phyloP scores from a whole-genome alignment of 208 protist species.

The Naegleria lovaniensis region DNA sequence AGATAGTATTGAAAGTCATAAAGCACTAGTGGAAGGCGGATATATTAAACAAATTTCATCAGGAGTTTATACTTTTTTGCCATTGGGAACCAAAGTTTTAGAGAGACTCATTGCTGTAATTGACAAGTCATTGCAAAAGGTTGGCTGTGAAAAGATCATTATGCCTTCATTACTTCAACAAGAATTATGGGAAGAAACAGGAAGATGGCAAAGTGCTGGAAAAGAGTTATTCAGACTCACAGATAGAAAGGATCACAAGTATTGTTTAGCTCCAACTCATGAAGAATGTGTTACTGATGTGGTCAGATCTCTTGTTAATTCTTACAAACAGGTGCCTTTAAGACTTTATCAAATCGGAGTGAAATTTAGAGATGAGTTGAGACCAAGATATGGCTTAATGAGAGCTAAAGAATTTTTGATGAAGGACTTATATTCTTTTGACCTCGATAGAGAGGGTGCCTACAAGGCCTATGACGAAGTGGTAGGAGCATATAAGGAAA shows the following conservation, averaged over 20 bases:
- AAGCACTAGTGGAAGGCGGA: not conserved
- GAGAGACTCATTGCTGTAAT: conserved; percentile 19
- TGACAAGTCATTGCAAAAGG: conserved; percentile 19
- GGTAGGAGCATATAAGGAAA: not conserved
- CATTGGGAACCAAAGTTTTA: conserved; percentile 24
- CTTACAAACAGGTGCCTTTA: not conserved
- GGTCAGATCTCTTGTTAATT: not conserved
- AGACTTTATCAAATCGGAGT: conserved; percentile 25
- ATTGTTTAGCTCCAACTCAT: conserved; percentile 31
- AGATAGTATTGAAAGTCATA: not conserved
- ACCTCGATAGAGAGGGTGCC: not conserved
- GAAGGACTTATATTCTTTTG: conserved; percentile 30
- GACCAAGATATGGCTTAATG: conserved; percentile 26
- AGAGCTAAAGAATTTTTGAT: conserved; percentile 28
- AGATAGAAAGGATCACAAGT: conserved; percentile 27
- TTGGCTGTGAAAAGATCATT: conserved; percentile 4
- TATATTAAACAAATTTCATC: not conserved
- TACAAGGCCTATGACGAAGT: not conserved
- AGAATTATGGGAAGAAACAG: conserved; percentile 23
- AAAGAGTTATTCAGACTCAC: not conserved
- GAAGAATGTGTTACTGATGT: conserved; percentile 38
- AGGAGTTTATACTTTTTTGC: conserved; percentile 24
- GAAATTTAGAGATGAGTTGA: conserved; percentile 28
- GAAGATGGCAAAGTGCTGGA: conserved; percentile 18
- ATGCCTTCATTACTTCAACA: conserved; percentile 10